These are phyloP conservation scores for Ceratocystis alfenasii DNA, from an alignment of 2,329 filamentous ascomycete genomes.

Conservation along the genomic window DNA sequence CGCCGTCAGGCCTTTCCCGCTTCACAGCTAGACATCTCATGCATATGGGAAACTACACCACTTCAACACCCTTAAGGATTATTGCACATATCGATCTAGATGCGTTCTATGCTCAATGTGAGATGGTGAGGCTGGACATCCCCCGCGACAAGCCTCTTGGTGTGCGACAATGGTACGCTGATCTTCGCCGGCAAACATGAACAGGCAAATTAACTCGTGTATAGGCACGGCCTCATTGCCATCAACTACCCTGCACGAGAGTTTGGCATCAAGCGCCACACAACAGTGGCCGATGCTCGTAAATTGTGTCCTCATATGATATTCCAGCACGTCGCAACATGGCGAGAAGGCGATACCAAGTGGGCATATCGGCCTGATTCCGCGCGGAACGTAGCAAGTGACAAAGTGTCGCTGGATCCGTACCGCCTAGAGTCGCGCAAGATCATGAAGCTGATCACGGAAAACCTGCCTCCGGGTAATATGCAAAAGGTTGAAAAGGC, in stretches of 20 bases:
- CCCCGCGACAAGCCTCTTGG: constrained; percentile 69
- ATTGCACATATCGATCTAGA: constrained; percentile 90
- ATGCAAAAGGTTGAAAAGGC: constrained; percentile 80
- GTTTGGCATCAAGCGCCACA: constrained; percentile 68
- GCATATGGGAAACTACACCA: constrained; percentile 58
- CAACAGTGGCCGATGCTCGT: constrained; percentile 67
- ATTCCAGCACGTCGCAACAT: constrained; percentile 87
- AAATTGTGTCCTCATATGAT: constrained; percentile 77
- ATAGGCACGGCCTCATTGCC: constrained; percentile 79
- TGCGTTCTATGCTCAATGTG: constrained; percentile 95
- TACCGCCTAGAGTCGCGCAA: constrained; percentile 75
- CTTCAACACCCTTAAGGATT: constrained; percentile 67
- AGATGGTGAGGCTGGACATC: constrained; percentile 73
- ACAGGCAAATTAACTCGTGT: constrained; percentile 22
- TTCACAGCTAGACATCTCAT: constrained; percentile 79
- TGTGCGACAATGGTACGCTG: constrained; percentile 75
- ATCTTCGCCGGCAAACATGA: background rate
- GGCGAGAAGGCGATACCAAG: constrained; percentile 78
- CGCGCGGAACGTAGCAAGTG: constrained; percentile 63
- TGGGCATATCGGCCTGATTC: constrained; percentile 87
- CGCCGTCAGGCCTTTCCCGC: constrained; percentile 41
- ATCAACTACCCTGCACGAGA: constrained; percentile 87
- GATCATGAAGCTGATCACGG: constrained; percentile 70
- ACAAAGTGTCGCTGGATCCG: constrained; percentile 90
- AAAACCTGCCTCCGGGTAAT: constrained; percentile 52